Conservation (phyloP, 2,329 filamentous ascomycete species). For the Beauveria australis region DNA sequence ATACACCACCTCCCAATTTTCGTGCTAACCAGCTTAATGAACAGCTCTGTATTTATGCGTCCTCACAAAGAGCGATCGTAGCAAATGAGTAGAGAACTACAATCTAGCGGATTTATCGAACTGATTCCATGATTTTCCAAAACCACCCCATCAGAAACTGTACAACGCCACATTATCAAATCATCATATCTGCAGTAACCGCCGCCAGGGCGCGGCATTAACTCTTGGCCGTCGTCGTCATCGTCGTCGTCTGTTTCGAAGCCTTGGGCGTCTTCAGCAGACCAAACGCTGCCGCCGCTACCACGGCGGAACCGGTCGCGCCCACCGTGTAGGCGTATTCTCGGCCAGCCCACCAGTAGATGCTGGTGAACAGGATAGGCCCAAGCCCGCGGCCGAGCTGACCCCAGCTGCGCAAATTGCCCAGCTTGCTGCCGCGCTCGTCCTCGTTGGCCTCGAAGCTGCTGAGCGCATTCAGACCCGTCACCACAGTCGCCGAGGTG, state of each 20-base stretch:
- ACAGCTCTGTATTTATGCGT: slow-evolving; percentile 26
- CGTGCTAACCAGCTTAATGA: too few species aligned
- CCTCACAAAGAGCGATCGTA: slow-evolving; percentile 54
- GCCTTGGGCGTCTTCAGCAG: slow-evolving; percentile 56
- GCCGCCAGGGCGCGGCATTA: not conserved
- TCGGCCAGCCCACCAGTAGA: slow-evolving; percentile 97
- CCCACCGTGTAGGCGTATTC: slow-evolving; percentile 78
- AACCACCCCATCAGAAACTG: not conserved
- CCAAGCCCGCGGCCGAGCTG: slow-evolving; percentile 84
- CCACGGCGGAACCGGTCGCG: slow-evolving; percentile 68
- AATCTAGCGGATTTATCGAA: not conserved
- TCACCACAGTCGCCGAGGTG: slow-evolving; percentile 91
- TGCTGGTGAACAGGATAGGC: slow-evolving; percentile 80
- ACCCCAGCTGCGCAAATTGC: slow-evolving; percentile 71
- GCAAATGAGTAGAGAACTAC: too few species aligned
- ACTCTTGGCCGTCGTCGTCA: not conserved
- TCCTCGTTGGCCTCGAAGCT: slow-evolving; percentile 77
- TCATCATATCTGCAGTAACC: not conserved
- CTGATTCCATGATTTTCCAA: not conserved
- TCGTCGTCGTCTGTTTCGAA: not conserved
- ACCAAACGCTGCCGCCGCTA: slow-evolving; percentile 62
- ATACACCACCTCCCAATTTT: too few species aligned
- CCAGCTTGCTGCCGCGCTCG: slow-evolving; percentile 80
- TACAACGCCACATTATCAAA: not conserved
- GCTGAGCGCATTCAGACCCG: slow-evolving; percentile 81